Base-by-base conservation (phyloP, 306 rosid genomes). In the Cicer cuneatum region DNA sequence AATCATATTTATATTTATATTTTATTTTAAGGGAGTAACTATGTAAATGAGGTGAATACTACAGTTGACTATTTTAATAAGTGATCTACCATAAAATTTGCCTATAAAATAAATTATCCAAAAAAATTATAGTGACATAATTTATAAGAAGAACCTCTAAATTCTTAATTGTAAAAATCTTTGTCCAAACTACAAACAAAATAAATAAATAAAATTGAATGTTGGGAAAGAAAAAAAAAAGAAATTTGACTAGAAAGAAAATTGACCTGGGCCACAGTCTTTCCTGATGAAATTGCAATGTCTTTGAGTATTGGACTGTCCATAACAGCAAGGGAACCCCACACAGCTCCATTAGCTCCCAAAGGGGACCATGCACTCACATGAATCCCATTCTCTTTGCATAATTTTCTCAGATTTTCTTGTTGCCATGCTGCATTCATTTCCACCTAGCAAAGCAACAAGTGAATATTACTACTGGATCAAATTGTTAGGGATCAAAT, bases 291-390 rank as follows among this genome's bases (percentile, higher is more conserved):
- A 18, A 0, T 0, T 48, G 88, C 85, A 78, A 85, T 85, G 15
- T 70, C 74, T 39, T 78, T 69, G 0, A 85, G 81, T 33, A 75
- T 52, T 33, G 83, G 85, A 60, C 60, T 81, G 5, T 74, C 72
- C 79, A 85, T 85, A 2, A 85, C 83, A 43, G 81, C 79, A 51
- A 24, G 69, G 40, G 88, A 54, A 74, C 88, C 88, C 85, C 85
- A 81, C 11, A 7, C 0, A 64, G 79, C 83, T 46, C 81, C 81
- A 66, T 78, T 66, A 61, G 85, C 83, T 71, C 83, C 88, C 40
- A 85, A 65, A 57, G 88, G 85, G 15, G 83, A 78, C 85, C 85
- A 85, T 71, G 79, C 88, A 46, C 57, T 21, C 54, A 85, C 79
- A 0, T 74, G 78, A 65, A 85, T 85, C 7, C 82, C 85, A 65